Percentiles rank a stretch among this genome's conserved stretches.
phyloP scores from a whole-genome alignment of 768 basidiomycete species.

The Boletellus emodensis region DNA sequence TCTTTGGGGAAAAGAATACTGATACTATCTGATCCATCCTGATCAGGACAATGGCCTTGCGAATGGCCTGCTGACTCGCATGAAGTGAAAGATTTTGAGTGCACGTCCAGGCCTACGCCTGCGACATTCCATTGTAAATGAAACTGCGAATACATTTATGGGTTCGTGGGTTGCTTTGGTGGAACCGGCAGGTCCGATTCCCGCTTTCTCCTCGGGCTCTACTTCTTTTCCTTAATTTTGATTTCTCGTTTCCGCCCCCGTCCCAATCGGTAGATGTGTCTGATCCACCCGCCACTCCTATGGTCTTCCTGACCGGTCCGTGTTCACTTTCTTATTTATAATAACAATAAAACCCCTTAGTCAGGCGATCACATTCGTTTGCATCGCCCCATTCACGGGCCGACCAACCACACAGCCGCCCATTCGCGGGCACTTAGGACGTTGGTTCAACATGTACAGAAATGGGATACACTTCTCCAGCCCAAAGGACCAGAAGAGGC shows the following conservation, averaged over 20 bases:
- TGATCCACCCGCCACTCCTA: background rate
- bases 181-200: background rate
- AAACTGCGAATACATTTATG: no score
- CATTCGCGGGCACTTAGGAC: background rate
- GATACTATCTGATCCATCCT: no score
- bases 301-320: slow-evolving; percentile 14
- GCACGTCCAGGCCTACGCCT: no score
- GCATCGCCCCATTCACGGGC: no score
- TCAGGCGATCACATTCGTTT: no score
- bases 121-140: no score
- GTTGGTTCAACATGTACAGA: background rate
- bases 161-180: background rate
- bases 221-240: background rate
- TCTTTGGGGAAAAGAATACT: no score
- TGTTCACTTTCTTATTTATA: background rate
- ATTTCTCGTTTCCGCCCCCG: background rate
- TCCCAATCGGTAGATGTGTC: background rate
- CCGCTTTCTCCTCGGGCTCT: background rate
- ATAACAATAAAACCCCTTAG: no score
- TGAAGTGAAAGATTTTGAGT: no score
- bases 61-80: no score
- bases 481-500: background rate
- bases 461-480: background rate
- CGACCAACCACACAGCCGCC: no score
- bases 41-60: no score